Evolutionary conservation across 148 eudicot species (phyloP), one percentile per base, ranked within the genome.

Genomic region (Persicaria tinctoria): DNA sequence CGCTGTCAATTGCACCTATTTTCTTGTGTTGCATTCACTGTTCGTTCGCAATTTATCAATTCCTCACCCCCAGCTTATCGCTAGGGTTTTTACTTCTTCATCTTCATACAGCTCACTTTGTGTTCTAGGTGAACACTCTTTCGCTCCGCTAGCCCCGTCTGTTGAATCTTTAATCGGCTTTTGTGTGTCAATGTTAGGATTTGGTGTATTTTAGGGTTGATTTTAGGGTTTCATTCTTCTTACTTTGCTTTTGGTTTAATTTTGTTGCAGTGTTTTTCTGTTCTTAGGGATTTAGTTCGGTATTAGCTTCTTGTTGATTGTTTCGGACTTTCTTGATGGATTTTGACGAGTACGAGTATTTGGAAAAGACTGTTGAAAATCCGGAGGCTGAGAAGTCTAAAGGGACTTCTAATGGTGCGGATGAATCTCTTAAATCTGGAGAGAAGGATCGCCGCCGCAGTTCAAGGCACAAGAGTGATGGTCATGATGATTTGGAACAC

Each of bases 301-400:
- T 50, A 9, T 50, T 6, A 50, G 6, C 23, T 55, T 55, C 6
- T n/a, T 55, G 51, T 62, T 47, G 51, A 59, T 75, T 75, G 44
- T 68, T 56, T 76, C 63, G 54, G 69, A 73, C 70, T 54, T 46
- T 44, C 51, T 23, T 50, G 14, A 90, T 93, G 98, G 96, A 88
- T 82, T 89, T 87, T 77, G 92, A 90, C 50, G 98, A 93, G 85
- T 87, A 86, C 79, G 92, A 90, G 48, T 90, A 86, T 76, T 74
- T 90, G 79, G 98, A 93, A 86, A 93, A 90, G 75, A 79, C 79
- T 2, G 90, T 86, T 46, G 93, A 89, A 77, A 79, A 83, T 80
- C 76, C 83, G 0, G 93, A 89, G 51, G 56, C 77, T 41, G 79
- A 78, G 60, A 85, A 84, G 20, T 59, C 45, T 5, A 86, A 85